Percentiles rank a stretch among this genome's conserved stretches.
These are phyloP conservation scores for Gypsophila paniculata DNA, from an alignment of 179 eudicot genomes.

Conservation along the genomic window DNA sequence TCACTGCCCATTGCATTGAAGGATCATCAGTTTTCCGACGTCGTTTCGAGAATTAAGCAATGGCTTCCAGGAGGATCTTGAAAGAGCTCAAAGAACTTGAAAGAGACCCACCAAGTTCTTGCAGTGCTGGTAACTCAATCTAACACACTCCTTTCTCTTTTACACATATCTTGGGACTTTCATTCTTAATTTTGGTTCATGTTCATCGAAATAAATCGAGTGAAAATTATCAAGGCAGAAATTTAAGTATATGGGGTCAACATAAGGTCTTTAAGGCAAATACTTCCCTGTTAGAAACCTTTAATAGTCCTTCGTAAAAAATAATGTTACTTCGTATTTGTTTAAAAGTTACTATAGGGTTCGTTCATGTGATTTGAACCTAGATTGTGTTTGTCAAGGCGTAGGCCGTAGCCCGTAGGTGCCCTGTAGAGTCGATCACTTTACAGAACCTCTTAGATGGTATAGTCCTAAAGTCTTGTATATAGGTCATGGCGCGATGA, in stretches of 20 bases:
- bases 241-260: no score
- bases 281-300: no score
- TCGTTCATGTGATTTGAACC: background rate
- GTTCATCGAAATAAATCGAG: no score
- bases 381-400: background rate
- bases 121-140: slow-evolving; percentile 57
- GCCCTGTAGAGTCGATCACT: background rate
- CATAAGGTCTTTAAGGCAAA: no score
- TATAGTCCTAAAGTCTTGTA: background rate
- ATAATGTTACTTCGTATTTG: no score
- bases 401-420: background rate
- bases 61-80: slow-evolving; percentile 59
- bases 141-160: no score
- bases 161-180: no score
- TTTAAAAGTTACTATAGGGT: no score
- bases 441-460: background rate
- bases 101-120: slow-evolving; percentile 74
- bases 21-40: background rate
- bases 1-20: slow-evolving; percentile 9
- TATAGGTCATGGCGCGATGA: background rate
- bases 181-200: no score
- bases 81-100: slow-evolving; percentile 74
- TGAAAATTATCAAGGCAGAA: no score
- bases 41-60: slow-evolving; percentile 12
- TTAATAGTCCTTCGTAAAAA: no score